These are phyloP conservation scores for Lathyrus sativus DNA, from an alignment of 306 rosid species.

Conservation along the genomic window DNA sequence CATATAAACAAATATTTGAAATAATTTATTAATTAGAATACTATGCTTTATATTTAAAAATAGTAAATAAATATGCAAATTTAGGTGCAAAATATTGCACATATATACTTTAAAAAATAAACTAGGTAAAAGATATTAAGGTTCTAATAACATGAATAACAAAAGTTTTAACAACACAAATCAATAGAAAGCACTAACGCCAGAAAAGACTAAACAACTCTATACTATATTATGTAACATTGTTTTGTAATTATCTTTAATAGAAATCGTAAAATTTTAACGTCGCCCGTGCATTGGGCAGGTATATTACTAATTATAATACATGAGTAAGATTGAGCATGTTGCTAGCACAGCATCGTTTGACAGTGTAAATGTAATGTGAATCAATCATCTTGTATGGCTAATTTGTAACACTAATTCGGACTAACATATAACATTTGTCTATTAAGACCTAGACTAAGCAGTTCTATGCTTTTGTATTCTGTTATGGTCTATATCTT, in stretches of 20 bases:
- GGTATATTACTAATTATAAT: background rate
- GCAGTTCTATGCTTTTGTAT: slow-evolving; percentile 50
- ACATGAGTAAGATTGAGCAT: background rate
- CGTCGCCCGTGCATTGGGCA: background rate
- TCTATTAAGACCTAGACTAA: slow-evolving; percentile 38
- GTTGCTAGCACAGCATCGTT: slow-evolving; percentile 9
- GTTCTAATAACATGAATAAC: background rate
- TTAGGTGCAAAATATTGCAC: too few species aligned
- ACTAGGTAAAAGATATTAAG: background rate
- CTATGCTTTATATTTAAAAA: too few species aligned
- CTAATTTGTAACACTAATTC: slow-evolving; percentile 1
- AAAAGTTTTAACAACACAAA: background rate
- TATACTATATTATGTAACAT: background rate
- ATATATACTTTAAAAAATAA: background rate
- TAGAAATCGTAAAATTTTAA: background rate
- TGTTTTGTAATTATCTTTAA: background rate
- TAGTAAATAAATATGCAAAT: too few species aligned
- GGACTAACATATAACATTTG: slow-evolving; percentile 2
- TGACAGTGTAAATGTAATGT: slow-evolving; percentile 42
- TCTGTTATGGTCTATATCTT: slow-evolving; percentile 41
- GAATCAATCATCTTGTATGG: slow-evolving; percentile 1
- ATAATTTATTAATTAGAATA: too few species aligned
- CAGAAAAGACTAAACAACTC: background rate
- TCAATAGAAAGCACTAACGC: background rate
- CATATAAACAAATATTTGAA: too few species aligned